Evolutionary conservation across 768 basidiomycete genomes (phyloP), one percentile per base, ranked within the genome.

Genomic region (Boletus sp.): DNA sequence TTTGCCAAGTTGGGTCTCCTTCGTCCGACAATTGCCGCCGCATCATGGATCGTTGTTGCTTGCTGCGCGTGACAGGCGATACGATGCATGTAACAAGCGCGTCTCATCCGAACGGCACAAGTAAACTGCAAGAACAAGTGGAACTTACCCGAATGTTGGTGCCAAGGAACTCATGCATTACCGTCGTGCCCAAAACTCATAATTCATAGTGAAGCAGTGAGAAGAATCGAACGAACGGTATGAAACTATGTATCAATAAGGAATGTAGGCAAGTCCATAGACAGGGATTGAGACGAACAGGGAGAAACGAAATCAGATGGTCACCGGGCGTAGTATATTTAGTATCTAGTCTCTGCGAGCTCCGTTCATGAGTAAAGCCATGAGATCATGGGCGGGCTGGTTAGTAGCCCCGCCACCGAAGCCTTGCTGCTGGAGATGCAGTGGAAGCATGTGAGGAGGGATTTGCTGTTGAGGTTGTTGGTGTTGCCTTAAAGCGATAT

Each of bases 361-460:
- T 54, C 86, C 87, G 52, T 85, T 87, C 89, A 93, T 86, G 59
- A 93, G 80, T 57, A 93, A 78, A 45, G 90, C 84, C 86, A 93
- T 92, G 62, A 93, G 74, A 68, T 93, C 90, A 59, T 88, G 86
- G 44, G 83, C 75, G 35, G 83, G 81, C 64, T 83, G 84, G 58
- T 76, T 83, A 67, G 75, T 80, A 20, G 76, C 71, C 17, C 74
- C 74, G 18, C 76, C 73, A 49, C 78, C 76, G 24, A 71, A 67
- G 30, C 78, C 78, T 73, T 84, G 85, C 64, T 83, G 85, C 62
- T 84, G 87, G 51, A 86, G 75, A 59, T 88, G 85, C 51, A 81
- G 80, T 14, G 79, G 79, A 45, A 80, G 64, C 60, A 78, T 70
- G 46, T 77, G 79, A 12, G 84, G 82, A 48, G 80, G 83, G 24